Base-by-base conservation (phyloP, 257 asterid species). In the Rubia yunnanensis region DNA sequence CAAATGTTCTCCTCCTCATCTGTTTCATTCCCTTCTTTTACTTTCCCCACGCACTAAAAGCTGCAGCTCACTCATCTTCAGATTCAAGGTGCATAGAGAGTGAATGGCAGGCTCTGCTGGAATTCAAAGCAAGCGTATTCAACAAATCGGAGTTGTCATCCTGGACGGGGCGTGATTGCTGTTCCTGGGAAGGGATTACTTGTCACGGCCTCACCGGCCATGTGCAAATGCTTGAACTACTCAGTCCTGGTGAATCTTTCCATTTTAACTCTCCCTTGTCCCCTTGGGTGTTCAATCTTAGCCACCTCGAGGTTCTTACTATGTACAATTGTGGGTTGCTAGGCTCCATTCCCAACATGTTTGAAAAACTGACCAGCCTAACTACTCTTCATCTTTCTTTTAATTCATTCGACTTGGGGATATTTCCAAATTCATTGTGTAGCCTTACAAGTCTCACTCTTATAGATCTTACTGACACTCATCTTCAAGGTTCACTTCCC, bases 211-310 rank as follows among this genome's bases (percentile, higher is more conserved):
- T 44, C 50, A 44, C 50, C 6, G 50, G 50, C 20, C n/a, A 15
- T 0, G 22, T 44, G 1, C 6, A n/a, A n/a, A n/a, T n/a, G n/a
- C n/a, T n/a, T n/a, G n/a, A n/a, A n/a, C n/a, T n/a, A n/a, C n/a
- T n/a, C n/a, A n/a, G n/a, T n/a, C n/a, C n/a, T n/a, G n/a, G n/a
- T n/a, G n/a, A n/a, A n/a, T n/a, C n/a, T n/a, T n/a, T n/a, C n/a
- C n/a, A n/a, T 5, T 17, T 75, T 11, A 35, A 70, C 6, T 61
- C 72, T 20, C 18, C 60, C 23, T 7, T 70, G 17, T 72, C 72
- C 10, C 44, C 39, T 3, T 65, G 72, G 72, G 26, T 74, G 27
- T 74, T 58, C 48, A 73, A 73, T 27, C 0, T 63, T 41, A 13
- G n/a, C 5, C 49, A 41, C n/a, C 49, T 41, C 4, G 49, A 41